These are phyloP conservation scores for Trametes hirsuta DNA, from an alignment of 1,284 basidiomycete genomes.

Conservation along the genomic window DNA sequence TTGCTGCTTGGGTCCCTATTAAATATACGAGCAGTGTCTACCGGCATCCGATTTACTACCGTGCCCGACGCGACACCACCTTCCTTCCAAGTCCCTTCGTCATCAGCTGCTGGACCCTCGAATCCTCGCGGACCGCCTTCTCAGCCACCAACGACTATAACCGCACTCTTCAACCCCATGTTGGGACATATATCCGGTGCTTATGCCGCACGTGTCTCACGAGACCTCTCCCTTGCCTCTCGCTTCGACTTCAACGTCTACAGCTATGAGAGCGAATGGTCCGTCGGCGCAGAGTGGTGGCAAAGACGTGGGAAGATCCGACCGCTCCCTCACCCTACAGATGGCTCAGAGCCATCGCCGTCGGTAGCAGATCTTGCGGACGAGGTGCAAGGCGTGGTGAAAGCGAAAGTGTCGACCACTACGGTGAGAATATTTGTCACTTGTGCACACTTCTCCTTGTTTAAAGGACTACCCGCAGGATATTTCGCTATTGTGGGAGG, in stretches of 20 bases:
- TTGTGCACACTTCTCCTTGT: background rate
- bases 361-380: slow-evolving; percentile 31
- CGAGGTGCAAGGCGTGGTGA: slow-evolving; percentile 82
- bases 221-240: slow-evolving; percentile 86
- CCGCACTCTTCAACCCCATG: slow-evolving; percentile 95
- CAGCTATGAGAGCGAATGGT: slow-evolving; percentile 95
- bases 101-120: slow-evolving; percentile 39
- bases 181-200: slow-evolving; percentile 92
- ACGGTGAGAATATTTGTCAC: slow-evolving; percentile 56
- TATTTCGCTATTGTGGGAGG: slow-evolving; percentile 92
- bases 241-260: slow-evolving; percentile 98
- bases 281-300: slow-evolving; percentile 95
- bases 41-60: slow-evolving; percentile 91
- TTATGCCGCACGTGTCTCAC: slow-evolving; percentile 87
- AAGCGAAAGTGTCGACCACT: slow-evolving; percentile 86
- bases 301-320: slow-evolving; percentile 54
- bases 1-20: background rate
- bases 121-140: slow-evolving; percentile 43
- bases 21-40: slow-evolving; percentile 67
- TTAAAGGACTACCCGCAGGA: slow-evolving; percentile 53
- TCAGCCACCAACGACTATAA: slow-evolving; percentile 91
- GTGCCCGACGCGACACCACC: slow-evolving; percentile 77
- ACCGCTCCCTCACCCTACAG: slow-evolving; percentile 7
- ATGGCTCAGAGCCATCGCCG: slow-evolving; percentile 11
- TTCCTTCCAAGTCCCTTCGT: slow-evolving; percentile 55